Evolutionary conservation across 441 rosid species (phyloP).

Genomic region (Adansonia rubrostipa): DNA sequence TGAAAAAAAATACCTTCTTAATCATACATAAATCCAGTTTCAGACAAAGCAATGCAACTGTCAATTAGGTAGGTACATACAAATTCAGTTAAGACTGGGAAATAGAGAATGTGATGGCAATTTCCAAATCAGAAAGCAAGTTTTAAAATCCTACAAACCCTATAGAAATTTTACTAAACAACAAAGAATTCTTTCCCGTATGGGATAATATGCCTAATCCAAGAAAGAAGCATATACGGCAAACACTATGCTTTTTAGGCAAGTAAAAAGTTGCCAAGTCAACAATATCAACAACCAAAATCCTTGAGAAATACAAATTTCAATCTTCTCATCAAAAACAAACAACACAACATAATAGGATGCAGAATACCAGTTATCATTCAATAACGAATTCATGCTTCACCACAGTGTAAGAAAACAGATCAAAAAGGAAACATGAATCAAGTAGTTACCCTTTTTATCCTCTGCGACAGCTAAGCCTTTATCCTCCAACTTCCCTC

Average conservation of each 20-base stretch:
- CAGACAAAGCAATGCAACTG: neutral
- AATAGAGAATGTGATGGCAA: neutral
- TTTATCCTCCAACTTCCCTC: conserved; percentile 40
- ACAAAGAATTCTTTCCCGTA: conserved; percentile 20
- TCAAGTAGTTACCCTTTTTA: conserved; percentile 49
- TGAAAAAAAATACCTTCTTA: neutral
- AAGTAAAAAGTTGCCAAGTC: neutral
- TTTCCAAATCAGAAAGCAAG: neutral
- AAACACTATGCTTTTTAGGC: conserved; percentile 16
- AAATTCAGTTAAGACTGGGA: neutral
- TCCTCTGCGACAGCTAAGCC: conserved; percentile 37
- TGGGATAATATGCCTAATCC: neutral
- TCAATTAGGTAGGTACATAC: neutral
- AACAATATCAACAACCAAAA: neutral
- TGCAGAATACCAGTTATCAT: neutral
- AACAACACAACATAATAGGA: neutral
- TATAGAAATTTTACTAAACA: neutral
- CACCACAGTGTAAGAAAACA: neutral
- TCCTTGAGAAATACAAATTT: neutral
- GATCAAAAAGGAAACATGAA: neutral
- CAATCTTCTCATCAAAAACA: neutral
- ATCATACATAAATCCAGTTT: neutral
- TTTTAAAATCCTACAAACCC: conserved; percentile 8
- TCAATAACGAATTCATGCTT: neutral
- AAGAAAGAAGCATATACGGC: conserved; percentile 21